Evolutionary conservation across 768 basidiomycete species (phyloP).

Genomic region (Tremella yokohamensis): DNA sequence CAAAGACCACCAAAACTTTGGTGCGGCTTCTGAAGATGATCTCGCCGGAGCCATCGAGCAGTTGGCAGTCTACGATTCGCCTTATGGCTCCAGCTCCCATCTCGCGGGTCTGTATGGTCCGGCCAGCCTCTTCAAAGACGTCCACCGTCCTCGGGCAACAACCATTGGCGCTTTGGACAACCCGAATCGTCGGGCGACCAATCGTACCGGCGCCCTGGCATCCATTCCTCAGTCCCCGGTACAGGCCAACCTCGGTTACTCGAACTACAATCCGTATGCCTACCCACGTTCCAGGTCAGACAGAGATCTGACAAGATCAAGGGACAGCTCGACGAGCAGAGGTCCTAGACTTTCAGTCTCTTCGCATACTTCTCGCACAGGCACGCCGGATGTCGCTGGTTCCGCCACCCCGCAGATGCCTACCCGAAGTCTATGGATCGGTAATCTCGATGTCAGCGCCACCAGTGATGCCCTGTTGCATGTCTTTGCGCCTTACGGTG

Average conservation of each 20-base stretch:
- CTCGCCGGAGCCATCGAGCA: conserved; percentile 28
- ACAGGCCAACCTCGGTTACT: conserved; percentile 20
- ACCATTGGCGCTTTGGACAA: conserved; percentile 49
- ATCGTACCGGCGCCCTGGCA: conserved; percentile 19
- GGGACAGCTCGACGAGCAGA: conserved; percentile 23
- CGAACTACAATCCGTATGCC: conserved; percentile 16
- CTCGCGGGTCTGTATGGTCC: conserved; percentile 6
- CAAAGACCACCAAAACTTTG: conserved; percentile 1
- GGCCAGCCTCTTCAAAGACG: conserved; percentile 19
- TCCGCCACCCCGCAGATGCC: conserved; percentile 65
- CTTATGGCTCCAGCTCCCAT: conserved; percentile 9
- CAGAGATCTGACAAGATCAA: conserved; percentile 16
- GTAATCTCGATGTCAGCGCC: conserved; percentile 90
- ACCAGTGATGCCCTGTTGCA: conserved; percentile 91
- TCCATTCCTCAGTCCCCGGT: conserved; percentile 42
- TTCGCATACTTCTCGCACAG: conserved; percentile 39
- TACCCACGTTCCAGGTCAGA: conserved; percentile 23
- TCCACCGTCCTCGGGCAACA: conserved; percentile 46
- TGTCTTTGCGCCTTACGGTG: conserved; percentile 93
- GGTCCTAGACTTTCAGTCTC: conserved; percentile 38
- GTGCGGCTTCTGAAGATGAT: conserved; percentile 14
- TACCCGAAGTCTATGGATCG: conserved; percentile 95
- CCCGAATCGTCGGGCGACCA: conserved; percentile 19
- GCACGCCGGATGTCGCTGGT: conserved; percentile 41
- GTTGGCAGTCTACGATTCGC: conserved; percentile 32